A percentile compares a stretch with the other conserved stretches of the same genome.
These are phyloP conservation scores for Aspergillus nomiae DNA, from an alignment of 2,329 filamentous ascomycete genomes.

Conservation along the genomic window DNA sequence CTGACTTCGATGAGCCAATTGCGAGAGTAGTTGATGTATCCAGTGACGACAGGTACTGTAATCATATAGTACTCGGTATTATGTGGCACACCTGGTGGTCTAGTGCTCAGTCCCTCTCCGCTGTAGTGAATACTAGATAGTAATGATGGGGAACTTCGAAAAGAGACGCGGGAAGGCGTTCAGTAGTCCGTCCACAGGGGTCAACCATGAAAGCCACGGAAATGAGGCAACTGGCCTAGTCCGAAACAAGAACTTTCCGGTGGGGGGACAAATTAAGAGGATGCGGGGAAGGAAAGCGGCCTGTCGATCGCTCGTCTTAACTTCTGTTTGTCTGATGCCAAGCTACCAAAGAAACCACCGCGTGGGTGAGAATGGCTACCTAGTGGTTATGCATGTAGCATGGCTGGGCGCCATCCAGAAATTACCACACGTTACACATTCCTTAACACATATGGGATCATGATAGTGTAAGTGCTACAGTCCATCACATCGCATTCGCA, in stretches of 20 bases:
- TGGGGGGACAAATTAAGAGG: slow-evolving; percentile 22
- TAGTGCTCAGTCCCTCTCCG: background rate
- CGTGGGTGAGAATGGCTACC: background rate
- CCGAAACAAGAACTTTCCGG: slow-evolving; percentile 30
- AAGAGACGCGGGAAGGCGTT: background rate
- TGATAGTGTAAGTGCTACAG: background rate
- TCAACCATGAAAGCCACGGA: slow-evolving; percentile 7
- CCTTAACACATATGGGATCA: background rate
- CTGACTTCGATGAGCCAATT: background rate
- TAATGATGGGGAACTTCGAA: background rate
- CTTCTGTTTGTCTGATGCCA: background rate
- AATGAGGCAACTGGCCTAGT: slow-evolving; percentile 10
- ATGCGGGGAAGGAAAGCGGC: slow-evolving; percentile 16
- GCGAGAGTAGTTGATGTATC: background rate
- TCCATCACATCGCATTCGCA: background rate
- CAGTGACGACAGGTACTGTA: too few species aligned
- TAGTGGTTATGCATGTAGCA: background rate
- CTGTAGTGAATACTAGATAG: background rate
- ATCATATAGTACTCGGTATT: background rate
- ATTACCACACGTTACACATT: background rate
- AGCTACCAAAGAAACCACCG: background rate
- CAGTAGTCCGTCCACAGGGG: background rate
- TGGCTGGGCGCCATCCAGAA: background rate
- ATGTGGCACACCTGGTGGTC: background rate
- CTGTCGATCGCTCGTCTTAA: slow-evolving; percentile 15